These are phyloP conservation scores for Thelephora aurantiotincta DNA, from an alignment of 768 basidiomycete species.

Conservation along the genomic window DNA sequence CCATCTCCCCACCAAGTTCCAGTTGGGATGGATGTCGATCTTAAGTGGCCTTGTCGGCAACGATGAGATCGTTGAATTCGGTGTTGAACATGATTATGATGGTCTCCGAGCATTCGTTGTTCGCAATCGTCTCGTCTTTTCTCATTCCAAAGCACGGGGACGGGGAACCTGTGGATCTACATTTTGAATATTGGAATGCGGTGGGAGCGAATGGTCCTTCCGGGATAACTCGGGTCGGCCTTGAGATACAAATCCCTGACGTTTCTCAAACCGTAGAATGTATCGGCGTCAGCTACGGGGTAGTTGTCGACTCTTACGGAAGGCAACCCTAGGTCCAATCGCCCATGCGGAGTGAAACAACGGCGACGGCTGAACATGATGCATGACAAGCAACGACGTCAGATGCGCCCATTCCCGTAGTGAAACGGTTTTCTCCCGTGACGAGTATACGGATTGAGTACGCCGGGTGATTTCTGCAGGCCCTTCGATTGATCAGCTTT, in stretches of 20 bases:
- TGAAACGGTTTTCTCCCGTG: neutral
- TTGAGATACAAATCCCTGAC: constrained; percentile 78
- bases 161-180: too few species aligned
- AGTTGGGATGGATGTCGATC: constrained; percentile 73
- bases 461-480: constrained; percentile 74
- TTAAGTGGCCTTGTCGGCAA: constrained; percentile 48
- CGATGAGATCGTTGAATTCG: constrained; percentile 62
- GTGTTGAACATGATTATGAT: constrained; percentile 89
- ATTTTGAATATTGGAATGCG: too few species aligned
- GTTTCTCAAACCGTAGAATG: constrained; percentile 51
- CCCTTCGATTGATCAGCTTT: constrained; percentile 87
- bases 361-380: constrained; percentile 52
- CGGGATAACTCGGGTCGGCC: constrained; percentile 55
- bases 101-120: constrained; percentile 92
- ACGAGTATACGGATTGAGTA: too few species aligned
- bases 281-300: constrained; percentile 66
- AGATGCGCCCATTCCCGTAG: neutral
- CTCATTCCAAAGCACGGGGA: constrained; percentile 67
- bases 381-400: neutral
- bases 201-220: constrained; percentile 34
- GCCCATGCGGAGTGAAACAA: constrained; percentile 82
- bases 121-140: constrained; percentile 77
- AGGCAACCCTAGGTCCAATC: constrained; percentile 74
- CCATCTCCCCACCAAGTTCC: constrained; percentile 59
- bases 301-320: constrained; percentile 58